These are phyloP conservation scores for Pseudognaphalium luteoalbum DNA, from an alignment of 129 eudicot genomes.

Conservation along the genomic window DNA sequence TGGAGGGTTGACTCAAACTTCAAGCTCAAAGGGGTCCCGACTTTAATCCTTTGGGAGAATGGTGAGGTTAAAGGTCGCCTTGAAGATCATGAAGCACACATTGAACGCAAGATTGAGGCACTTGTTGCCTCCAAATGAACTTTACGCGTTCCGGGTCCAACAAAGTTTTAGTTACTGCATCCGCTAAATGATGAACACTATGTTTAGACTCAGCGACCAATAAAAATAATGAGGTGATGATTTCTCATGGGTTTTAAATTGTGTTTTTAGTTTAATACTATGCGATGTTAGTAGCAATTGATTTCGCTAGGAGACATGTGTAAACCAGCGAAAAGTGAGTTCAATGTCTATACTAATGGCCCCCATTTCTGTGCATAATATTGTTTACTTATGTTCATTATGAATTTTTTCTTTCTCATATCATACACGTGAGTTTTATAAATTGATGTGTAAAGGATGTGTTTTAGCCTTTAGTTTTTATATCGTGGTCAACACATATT, in stretches of 20 bases:
- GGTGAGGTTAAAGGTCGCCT: slow-evolving; percentile 72
- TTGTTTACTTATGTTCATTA: too few relatives aligned
- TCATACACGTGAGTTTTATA: not conserved
- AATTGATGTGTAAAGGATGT: not conserved
- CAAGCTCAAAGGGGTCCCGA: slow-evolving; percentile 88
- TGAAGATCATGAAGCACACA: slow-evolving; percentile 91
- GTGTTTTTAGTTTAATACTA: slow-evolving; percentile 15
- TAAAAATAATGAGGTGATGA: slow-evolving; percentile 8
- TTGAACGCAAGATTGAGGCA: slow-evolving; percentile 57
- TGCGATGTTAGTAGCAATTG: not conserved
- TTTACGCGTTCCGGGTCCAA: slow-evolving; percentile 1
- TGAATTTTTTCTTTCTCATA: too few relatives aligned
- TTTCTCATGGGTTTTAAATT: not conserved
- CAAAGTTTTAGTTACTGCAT: slow-evolving; percentile 21
- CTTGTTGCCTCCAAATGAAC: slow-evolving; percentile 51
- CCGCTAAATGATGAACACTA: slow-evolving; percentile 19
- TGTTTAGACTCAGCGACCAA: slow-evolving; percentile 13
- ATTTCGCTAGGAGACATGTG: not conserved
- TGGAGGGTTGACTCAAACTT: slow-evolving; percentile 72
- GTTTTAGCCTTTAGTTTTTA: too few relatives aligned
- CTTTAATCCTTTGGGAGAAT: slow-evolving; percentile 75
- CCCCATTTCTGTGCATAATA: not conserved
- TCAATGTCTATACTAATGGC: not conserved
- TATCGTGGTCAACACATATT: not conserved
- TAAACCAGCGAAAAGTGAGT: not conserved